A percentile compares a stretch with the other conserved stretches of the same genome.
phyloP scores from a whole-genome alignment of 257 asterid species.

The Voacanga thouarsii region DNA sequence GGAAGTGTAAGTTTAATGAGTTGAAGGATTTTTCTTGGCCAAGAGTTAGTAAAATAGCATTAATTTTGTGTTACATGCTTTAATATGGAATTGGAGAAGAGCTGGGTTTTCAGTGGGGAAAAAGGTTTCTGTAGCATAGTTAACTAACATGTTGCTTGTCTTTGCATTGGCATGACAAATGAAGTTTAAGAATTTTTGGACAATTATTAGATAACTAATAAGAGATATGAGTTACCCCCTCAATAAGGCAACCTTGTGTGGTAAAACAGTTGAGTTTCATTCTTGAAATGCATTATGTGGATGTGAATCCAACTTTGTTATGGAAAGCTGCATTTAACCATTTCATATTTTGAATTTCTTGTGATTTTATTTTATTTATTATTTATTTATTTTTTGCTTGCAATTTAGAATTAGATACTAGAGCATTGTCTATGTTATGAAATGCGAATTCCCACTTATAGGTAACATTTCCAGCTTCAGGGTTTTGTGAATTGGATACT shows the following conservation, averaged over 20 bases:
- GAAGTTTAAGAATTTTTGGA: neutral
- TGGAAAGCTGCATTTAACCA: neutral
- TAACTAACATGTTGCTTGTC: neutral
- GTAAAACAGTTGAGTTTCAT: neutral
- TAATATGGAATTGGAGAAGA: neutral
- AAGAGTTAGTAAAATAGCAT: neutral
- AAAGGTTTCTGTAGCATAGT: neutral
- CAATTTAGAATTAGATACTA: neutral
- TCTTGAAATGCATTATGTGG: neutral
- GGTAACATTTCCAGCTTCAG: too few relatives aligned
- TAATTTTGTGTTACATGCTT: too few relatives aligned
- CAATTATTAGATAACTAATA: neutral
- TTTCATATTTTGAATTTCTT: conserved; percentile 1
- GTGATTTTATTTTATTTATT: too few relatives aligned
- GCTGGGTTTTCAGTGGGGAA: neutral
- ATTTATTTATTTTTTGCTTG: neutral
- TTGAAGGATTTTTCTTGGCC: neutral
- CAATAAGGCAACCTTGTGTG: neutral
- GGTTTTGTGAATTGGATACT: too few relatives aligned
- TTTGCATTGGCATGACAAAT: neutral
- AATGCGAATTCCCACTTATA: too few relatives aligned
- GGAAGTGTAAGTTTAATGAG: neutral
- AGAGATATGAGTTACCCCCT: neutral
- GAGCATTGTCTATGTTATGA: neutral
- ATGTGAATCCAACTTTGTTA: neutral